Evolutionary conservation across 1,284 basidiomycete genomes (phyloP), one percentile per base, ranked within the genome.

Genomic region (Cryptococcus wingfieldii): DNA sequence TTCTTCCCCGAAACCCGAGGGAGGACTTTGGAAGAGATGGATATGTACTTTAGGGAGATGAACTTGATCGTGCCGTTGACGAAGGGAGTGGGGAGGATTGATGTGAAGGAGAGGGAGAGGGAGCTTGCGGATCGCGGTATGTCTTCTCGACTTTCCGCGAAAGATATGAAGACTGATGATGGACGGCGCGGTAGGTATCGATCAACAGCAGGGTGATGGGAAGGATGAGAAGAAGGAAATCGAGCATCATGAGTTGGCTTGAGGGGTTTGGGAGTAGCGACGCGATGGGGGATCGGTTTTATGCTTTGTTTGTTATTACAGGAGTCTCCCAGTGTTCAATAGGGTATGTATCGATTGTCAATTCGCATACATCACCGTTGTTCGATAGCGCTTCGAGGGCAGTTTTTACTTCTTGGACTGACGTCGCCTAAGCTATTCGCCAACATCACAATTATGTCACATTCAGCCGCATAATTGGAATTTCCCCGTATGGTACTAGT

Each of bases 1-100:
- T 66, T 77, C 58, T 72, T 74, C 62, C 76, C 75, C 31, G 76
- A 51, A 42, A 57, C 51, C n/a, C 19, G 28, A 9, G 52, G 52
- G 13, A 50, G 63, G 23, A 83, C 82, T 0, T 37, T 68, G 47
- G 66, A 74, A 79, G 83, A 83, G 68, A 83, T 85, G 79, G 83
- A 85, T 66, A 67, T 75, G 3, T 78, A 83, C 58, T 84, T 85
- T 69, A 74, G 78, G 44, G 75, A 75, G 19, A 78, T 80, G 1
- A 80, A 80, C 25, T 58, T 83, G 47, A 80, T 85, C 57, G 79
- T 84, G 2, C 79, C 81, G 0, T 66, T 76, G n/a, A 79, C 79
- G 18, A 67, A 72, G 16, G 69, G 23, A 8, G 41, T 76, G 16
- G 72, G 77, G 46, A 68, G 75, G 6, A 70, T 74, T 28, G 75